phyloP scores from a whole-genome alignment of 257 asterid genomes.

The Salvia splendens region DNA sequence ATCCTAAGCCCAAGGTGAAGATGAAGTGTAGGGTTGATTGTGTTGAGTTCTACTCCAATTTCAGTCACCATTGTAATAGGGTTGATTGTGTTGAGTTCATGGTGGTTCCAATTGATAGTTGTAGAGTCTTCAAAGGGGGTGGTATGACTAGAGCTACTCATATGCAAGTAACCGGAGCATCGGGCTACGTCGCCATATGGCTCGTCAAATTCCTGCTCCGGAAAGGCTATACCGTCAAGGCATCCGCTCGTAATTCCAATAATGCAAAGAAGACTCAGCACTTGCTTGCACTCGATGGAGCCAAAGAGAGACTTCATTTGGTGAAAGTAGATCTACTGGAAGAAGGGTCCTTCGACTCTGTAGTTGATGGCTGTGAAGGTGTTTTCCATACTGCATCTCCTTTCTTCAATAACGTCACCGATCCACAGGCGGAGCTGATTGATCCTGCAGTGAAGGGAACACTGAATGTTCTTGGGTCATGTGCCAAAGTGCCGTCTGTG shows the following conservation, averaged over 20 bases:
- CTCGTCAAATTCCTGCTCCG: neutral
- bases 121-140: too few species aligned
- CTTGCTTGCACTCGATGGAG: neutral
- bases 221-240: neutral
- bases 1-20: too few species aligned
- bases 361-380: conserved; percentile 16
- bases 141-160: too few species aligned
- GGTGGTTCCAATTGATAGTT: too few species aligned
- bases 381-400: conserved; percentile 18
- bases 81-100: too few species aligned
- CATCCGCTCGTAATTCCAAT: neutral
- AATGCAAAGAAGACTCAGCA: conserved; percentile 3
- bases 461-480: conserved; percentile 51
- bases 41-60: too few species aligned
- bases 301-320: conserved; percentile 10
- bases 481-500: conserved; percentile 40
- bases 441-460: conserved; percentile 3
- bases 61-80: too few species aligned
- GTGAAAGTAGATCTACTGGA: conserved; percentile 7
- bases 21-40: too few species aligned
- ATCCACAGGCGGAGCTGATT: conserved; percentile 4
- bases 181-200: conserved; percentile 15
- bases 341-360: conserved; percentile 6
- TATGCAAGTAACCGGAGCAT: conserved; percentile 5
- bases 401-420: neutral